Evolutionary conservation across 2,329 filamentous ascomycete genomes (phyloP), one percentile per base, ranked within the genome.

Genomic region (Orbilia ellipsospora): DNA sequence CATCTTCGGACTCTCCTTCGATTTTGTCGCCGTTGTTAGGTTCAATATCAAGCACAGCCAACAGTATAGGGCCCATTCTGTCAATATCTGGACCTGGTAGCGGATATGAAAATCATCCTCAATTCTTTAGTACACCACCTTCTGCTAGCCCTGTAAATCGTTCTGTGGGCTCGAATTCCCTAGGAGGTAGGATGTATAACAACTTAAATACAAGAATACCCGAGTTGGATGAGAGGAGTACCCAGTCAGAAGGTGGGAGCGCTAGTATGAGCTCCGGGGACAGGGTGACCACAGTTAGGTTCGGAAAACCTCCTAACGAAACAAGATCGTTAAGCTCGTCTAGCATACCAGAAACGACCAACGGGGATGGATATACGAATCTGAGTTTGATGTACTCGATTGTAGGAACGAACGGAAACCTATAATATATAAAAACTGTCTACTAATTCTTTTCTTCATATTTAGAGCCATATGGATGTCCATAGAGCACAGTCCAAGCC

Each of bases 401-500:
- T 61, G 72, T 75, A 65, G 68, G 72, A 48, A 55, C 8, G 26
- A 2, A 3, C 12, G 48, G 18, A 28, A 23, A 15, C 12, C 16
- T 18, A 13, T n/a, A n/a, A 23, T 28, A 31, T 6, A 7, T 50
- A 7, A 56, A 20, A n/a, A n/a, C 20, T 50, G 13, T 31, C n/a
- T n/a, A 10, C 31, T 63, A 51, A 64, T 44, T 62, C 59, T 16
- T 15, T 51, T 50, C n/a, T 44, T 20, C 20, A 10, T 31, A 45
- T 16, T 16, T 60, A 80, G 79, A 80, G 79, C 50, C 77, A 80
- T 76, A 78, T 80, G 57, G 77, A 79, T 62, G 78, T 79, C 48
- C 79, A 78, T 52, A 77, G 79, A 57, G 79, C 77, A 52, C 77
- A 67, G 40, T 78, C 78, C 16, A 75, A 72, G 50, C 60, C 62